phyloP scores from a whole-genome alignment of 2,329 filamentous ascomycete genomes.

The Arthrinium puccinioides region DNA sequence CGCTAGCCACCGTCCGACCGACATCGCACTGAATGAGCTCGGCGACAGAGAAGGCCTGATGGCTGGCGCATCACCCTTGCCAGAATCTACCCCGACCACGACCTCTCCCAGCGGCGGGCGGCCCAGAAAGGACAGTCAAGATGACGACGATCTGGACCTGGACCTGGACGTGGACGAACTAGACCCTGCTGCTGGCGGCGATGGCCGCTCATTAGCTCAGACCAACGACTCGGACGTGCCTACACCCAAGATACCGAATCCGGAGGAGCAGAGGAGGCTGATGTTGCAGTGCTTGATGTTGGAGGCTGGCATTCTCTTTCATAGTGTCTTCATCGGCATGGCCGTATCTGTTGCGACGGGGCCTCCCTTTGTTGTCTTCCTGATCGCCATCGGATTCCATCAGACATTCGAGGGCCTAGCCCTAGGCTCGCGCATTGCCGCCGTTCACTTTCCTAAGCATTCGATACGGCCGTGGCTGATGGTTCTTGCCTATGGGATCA shows the following conservation, averaged over 20 bases:
- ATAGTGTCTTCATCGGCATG: constrained; percentile 84
- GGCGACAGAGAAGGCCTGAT: constrained; percentile 49
- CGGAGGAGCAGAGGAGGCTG: constrained; percentile 57
- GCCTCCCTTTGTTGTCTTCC: constrained; percentile 70
- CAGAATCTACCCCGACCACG: constrained; percentile 40
- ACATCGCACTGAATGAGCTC: constrained; percentile 44
- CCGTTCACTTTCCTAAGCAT: constrained; percentile 67
- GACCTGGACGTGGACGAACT: constrained; percentile 57
- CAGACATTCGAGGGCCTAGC: constrained; percentile 87
- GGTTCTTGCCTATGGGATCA: constrained; percentile 69
- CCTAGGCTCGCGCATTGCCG: constrained; percentile 76
- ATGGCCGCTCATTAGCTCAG: constrained; percentile 18
- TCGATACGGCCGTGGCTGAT: constrained; percentile 77
- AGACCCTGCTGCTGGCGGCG: constrained; percentile 30
- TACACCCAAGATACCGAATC: constrained; percentile 25
- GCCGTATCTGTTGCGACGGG: constrained; percentile 75
- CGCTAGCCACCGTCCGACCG: constrained; percentile 32
- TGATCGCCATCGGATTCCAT: constrained; percentile 76
- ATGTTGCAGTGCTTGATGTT: constrained; percentile 73
- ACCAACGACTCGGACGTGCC: constrained; percentile 17
- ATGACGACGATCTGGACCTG: constrained; percentile 47
- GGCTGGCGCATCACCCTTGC: constrained; percentile 50
- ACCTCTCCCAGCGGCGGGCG: constrained; percentile 11
- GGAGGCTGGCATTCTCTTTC: constrained; percentile 78
- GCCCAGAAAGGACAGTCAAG: constrained; percentile 21